Conservation (phyloP, 1,284 basidiomycete genomes). For the Puccinia hordei region DNA sequence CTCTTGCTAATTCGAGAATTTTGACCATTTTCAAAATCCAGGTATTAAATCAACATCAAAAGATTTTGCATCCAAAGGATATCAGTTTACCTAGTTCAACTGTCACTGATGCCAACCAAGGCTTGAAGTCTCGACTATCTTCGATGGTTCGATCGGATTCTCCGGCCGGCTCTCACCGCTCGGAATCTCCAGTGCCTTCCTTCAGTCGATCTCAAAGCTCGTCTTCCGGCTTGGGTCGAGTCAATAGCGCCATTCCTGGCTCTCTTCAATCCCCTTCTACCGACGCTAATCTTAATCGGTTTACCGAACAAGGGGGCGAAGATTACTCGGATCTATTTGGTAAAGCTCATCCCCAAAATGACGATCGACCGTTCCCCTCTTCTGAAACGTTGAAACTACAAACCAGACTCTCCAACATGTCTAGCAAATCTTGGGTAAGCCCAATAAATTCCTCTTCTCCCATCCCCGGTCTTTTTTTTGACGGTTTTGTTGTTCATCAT, state of each 20-base stretch:
- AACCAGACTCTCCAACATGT: conserved; percentile 66
- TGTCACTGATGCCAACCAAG: background rate
- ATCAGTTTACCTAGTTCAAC: conserved; percentile 42
- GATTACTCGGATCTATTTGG: conserved; percentile 56
- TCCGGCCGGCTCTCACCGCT: conserved; percentile 62
- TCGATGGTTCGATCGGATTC: conserved; percentile 63
- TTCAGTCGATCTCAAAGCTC: conserved; percentile 29
- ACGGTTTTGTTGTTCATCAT: background rate
- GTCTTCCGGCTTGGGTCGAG: background rate
- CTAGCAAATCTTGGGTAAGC: conserved; percentile 80
- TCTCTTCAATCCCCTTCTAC: conserved; percentile 59
- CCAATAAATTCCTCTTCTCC: background rate
- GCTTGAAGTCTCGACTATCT: conserved; percentile 53
- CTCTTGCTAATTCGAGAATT: background rate
- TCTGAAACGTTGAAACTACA: conserved; percentile 71
- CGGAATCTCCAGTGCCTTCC: conserved; percentile 68
- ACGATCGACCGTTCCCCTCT: conserved; percentile 17
- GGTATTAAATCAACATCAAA: conserved; percentile 49
- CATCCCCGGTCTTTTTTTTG: background rate
- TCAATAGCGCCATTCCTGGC: background rate
- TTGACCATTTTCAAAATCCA: background rate
- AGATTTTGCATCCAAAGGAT: conserved; percentile 53
- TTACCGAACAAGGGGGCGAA: conserved; percentile 52
- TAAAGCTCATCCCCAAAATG: conserved; percentile 48
- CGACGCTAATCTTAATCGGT: conserved; percentile 72